These are phyloP conservation scores for Talaromyces sp. DNA, from an alignment of 2,329 filamentous ascomycete genomes.

Conservation along the genomic window DNA sequence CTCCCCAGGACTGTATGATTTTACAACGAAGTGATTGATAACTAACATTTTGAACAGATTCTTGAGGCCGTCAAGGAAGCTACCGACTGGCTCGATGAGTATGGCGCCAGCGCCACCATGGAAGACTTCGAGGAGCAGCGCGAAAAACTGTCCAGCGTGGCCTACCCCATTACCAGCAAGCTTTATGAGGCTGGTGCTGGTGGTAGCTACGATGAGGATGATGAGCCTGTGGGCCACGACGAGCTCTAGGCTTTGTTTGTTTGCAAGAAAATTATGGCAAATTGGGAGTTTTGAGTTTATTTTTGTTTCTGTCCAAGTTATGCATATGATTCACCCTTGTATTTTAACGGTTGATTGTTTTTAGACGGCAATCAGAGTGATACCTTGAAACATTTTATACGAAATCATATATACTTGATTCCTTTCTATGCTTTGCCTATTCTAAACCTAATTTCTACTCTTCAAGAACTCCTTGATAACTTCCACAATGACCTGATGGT, in stretches of 20 bases:
- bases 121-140: constrained; percentile 99
- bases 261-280: constrained; percentile 13
- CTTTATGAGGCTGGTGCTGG: constrained; percentile 69
- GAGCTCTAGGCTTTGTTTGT: constrained; percentile 61
- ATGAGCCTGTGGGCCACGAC: constrained; percentile 65
- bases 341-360: constrained; percentile 16
- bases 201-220: constrained; percentile 52
- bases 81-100: constrained; percentile 94
- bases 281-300: constrained; percentile 14
- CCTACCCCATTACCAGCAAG: constrained; percentile 99
- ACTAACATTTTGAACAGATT: constrained; percentile 50
- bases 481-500: constrained; percentile 71
- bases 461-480: constrained; percentile 52
- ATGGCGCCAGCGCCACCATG: constrained; percentile 72
- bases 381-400: constrained; percentile 11
- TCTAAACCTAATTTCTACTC: not conserved
- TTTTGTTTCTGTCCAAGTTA: constrained; percentile 11
- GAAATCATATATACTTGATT: constrained; percentile 4
- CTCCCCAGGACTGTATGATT: too few relatives aligned
- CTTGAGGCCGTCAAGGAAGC: constrained; percentile 95
- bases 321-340: constrained; percentile 16
- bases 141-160: constrained; percentile 95
- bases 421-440: not conserved
- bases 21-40: constrained; percentile 17
- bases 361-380: constrained; percentile 16